A percentile compares a stretch with the other conserved stretches of the same genome.
Conservation (phyloP, 306 rosid species). For the Potentilla sterilis region DNA sequence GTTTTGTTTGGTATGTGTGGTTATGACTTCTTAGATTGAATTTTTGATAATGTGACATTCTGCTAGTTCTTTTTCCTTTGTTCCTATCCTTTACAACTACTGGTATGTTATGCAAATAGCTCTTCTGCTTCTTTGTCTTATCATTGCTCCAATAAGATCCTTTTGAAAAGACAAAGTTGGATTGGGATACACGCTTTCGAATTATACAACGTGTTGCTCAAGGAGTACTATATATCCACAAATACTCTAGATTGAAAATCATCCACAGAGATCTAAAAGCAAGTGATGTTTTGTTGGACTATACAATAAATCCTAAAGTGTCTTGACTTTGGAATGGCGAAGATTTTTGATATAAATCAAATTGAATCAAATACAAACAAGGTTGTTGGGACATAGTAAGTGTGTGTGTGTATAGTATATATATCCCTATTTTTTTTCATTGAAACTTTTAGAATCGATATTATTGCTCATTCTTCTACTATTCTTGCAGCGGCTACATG, state of each 20-base stretch:
- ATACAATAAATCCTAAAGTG: slow-evolving; percentile 23
- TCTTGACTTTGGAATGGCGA: slow-evolving; percentile 16
- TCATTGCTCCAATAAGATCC: too few relatives aligned
- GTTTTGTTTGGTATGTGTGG: not conserved
- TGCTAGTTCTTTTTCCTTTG: too few relatives aligned
- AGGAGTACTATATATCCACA: slow-evolving; percentile 29
- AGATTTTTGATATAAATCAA: slow-evolving; percentile 12
- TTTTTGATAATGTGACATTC: too few relatives aligned
- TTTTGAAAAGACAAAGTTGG: slow-evolving; percentile 5
- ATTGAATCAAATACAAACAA: slow-evolving; percentile 12
- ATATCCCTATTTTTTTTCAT: too few relatives aligned
- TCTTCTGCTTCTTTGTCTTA: too few relatives aligned
- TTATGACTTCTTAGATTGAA: too few relatives aligned
- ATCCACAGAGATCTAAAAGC: slow-evolving; percentile 29
- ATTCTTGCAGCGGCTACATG: slow-evolving; percentile 23
- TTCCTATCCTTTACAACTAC: too few relatives aligned
- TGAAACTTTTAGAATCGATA: not conserved
- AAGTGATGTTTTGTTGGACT: slow-evolving; percentile 13
- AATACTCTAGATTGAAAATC: slow-evolving; percentile 22
- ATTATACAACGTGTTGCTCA: slow-evolving; percentile 24
- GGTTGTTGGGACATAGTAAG: slow-evolving; percentile 32
- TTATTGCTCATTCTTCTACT: not conserved
- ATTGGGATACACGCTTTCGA: slow-evolving; percentile 40
- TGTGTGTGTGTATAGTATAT: too few relatives aligned
- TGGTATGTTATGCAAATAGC: too few relatives aligned